A percentile compares a stretch with the other conserved stretches of the same genome.
These are phyloP conservation scores for Austroboletus niveus DNA, from an alignment of 1,284 basidiomycete genomes.

Conservation along the genomic window DNA sequence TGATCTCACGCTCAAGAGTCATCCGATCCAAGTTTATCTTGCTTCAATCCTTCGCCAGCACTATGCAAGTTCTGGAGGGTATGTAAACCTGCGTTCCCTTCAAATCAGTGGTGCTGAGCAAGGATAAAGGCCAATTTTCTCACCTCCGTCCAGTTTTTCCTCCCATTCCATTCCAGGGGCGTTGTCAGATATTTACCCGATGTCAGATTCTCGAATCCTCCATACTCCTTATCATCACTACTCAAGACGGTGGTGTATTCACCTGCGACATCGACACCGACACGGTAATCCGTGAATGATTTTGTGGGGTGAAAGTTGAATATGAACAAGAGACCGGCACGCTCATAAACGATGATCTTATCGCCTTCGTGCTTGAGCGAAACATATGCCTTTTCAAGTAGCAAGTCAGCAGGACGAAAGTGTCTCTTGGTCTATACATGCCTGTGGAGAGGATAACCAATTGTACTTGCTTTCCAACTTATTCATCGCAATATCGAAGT, in stretches of 20 bases:
- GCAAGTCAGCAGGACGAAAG: constrained; percentile 10
- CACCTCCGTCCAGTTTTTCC: constrained; percentile 88
- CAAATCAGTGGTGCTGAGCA: constrained; percentile 8
- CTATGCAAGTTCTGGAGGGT: constrained; percentile 72
- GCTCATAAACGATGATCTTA: constrained; percentile 92
- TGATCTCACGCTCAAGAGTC: too few species aligned
- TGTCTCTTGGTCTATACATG: constrained; percentile 26
- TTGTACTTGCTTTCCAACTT: constrained; percentile 72
- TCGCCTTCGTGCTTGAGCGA: constrained; percentile 92
- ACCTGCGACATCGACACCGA: constrained; percentile 87
- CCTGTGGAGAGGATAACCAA: constrained; percentile 86
- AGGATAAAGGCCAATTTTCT: constrained; percentile 12
- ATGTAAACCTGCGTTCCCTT: constrained; percentile 65
- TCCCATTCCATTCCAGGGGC: constrained; percentile 86
- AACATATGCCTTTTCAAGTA: constrained; percentile 66
- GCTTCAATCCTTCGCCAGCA: constrained; percentile 52
- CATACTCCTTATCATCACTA: constrained; percentile 85
- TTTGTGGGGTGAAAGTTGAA: constrained; percentile 95
- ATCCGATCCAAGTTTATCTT: not conserved
- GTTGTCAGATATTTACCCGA: constrained; percentile 77
- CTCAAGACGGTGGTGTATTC: constrained; percentile 82
- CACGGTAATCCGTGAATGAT: constrained; percentile 90
- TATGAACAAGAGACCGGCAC: constrained; percentile 88
- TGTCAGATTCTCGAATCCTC: constrained; percentile 84
- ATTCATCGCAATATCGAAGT: constrained; percentile 96